Conservation (phyloP, 2,329 filamentous ascomycete genomes). For the Cordyceps cicadae region DNA sequence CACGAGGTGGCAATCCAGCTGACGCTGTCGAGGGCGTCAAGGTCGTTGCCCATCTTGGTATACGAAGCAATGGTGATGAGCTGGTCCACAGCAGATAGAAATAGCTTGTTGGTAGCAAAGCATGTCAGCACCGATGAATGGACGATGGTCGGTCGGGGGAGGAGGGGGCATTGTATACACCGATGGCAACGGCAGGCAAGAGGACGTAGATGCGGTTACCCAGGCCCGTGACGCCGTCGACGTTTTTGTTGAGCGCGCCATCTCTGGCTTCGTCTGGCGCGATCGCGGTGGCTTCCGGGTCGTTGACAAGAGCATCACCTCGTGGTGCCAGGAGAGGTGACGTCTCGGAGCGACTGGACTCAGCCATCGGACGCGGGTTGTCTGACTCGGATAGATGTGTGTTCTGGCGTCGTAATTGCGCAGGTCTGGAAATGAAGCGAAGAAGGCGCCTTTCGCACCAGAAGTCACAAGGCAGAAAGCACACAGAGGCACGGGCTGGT, state of each 20-base stretch:
- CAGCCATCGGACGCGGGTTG: not conserved
- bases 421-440: too few relatives aligned
- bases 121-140: not conserved
- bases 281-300: not conserved
- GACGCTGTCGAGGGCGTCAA: conserved; percentile 65
- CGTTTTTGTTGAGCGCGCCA: not conserved
- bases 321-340: conserved; percentile 21
- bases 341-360: conserved; percentile 15
- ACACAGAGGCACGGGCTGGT: too few relatives aligned
- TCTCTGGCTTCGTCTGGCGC: not conserved
- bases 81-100: conserved; percentile 66
- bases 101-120: conserved; percentile 40
- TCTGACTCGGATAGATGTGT: not conserved
- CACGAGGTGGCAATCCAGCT: conserved; percentile 60
- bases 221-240: conserved; percentile 18
- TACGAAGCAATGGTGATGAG: conserved; percentile 73
- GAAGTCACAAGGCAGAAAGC: too few relatives aligned
- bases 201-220: conserved; percentile 30
- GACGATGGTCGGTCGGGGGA: not conserved
- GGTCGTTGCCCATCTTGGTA: conserved; percentile 66
- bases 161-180: conserved; percentile 19
- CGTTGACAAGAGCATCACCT: not conserved
- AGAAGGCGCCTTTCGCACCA: too few relatives aligned
- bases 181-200: conserved; percentile 31
- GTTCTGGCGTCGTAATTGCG: too few relatives aligned